Conservation (phyloP, 106 monocot genomes). For the Acanthochlamys bracteata region DNA sequence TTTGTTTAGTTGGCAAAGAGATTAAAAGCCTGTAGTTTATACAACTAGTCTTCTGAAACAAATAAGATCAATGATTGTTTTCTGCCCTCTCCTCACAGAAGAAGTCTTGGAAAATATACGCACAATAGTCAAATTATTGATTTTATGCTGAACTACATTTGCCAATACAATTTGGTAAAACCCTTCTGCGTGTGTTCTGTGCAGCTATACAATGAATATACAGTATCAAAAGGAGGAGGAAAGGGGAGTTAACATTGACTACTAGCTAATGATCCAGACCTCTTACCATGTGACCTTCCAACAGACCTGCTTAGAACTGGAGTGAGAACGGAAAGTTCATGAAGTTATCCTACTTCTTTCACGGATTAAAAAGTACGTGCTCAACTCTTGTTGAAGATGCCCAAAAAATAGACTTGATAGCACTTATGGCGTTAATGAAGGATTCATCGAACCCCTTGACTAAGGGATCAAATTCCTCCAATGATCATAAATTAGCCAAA, state of each 20-base stretch:
- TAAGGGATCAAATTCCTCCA: conserved; percentile 74
- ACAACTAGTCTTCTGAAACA: no score
- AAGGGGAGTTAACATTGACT: background rate
- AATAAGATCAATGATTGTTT: no score
- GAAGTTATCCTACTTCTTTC: background rate
- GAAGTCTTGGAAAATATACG: background rate
- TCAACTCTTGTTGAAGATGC: conserved; percentile 72
- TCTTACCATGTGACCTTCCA: background rate
- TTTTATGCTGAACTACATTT: background rate
- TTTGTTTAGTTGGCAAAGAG: no score
- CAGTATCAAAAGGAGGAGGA: background rate
- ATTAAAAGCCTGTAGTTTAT: no score
- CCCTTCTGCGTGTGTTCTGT: background rate
- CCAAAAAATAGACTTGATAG: conserved; percentile 92
- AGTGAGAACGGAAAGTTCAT: background rate
- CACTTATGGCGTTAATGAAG: conserved; percentile 90
- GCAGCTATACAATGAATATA: background rate
- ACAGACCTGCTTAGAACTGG: background rate
- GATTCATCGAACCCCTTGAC: conserved; percentile 90
- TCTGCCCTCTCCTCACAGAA: background rate
- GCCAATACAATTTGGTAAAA: background rate
- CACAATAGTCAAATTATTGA: background rate
- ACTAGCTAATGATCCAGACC: no score
- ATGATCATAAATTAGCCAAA: conserved; percentile 53
- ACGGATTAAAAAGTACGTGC: background rate